These are phyloP conservation scores for Cucumis hystrix DNA, from an alignment of 306 rosid species.

Conservation along the genomic window DNA sequence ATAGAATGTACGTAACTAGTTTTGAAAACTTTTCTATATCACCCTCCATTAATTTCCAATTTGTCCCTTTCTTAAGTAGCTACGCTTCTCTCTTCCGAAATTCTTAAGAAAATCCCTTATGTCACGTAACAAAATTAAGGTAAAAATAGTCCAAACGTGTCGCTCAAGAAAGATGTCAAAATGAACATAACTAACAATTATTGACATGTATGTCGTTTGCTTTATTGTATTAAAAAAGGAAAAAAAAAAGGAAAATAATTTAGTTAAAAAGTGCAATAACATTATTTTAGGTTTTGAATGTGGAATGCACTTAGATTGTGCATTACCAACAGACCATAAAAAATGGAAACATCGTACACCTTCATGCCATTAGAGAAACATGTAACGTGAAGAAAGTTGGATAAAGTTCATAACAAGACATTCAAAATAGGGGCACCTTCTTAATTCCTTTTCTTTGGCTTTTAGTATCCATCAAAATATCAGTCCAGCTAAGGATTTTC, in stretches of 20 bases:
- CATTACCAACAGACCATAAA: background rate
- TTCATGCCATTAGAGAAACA: constrained; percentile 3
- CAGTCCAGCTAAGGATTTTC: background rate
- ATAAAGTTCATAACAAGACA: background rate
- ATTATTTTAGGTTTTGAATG: background rate
- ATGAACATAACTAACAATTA: no score
- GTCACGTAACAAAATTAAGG: no score
- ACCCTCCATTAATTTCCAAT: no score
- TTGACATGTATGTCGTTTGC: no score
- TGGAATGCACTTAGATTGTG: background rate
- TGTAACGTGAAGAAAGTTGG: background rate
- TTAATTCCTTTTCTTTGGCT: background rate
- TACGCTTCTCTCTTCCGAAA: no score
- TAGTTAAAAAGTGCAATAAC: background rate
- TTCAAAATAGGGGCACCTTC: background rate
- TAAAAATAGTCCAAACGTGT: no score
- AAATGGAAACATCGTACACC: background rate
- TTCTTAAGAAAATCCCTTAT: no score
- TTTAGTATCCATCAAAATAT: background rate
- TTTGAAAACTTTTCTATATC: background rate
- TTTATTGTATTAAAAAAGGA: no score
- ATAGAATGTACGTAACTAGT: background rate
- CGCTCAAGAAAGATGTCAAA: no score
- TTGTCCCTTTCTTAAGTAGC: no score
- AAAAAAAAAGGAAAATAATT: background rate